Evolutionary conservation across 1,284 basidiomycete genomes (phyloP).

Genomic region (Sanghuangporus baumii): DNA sequence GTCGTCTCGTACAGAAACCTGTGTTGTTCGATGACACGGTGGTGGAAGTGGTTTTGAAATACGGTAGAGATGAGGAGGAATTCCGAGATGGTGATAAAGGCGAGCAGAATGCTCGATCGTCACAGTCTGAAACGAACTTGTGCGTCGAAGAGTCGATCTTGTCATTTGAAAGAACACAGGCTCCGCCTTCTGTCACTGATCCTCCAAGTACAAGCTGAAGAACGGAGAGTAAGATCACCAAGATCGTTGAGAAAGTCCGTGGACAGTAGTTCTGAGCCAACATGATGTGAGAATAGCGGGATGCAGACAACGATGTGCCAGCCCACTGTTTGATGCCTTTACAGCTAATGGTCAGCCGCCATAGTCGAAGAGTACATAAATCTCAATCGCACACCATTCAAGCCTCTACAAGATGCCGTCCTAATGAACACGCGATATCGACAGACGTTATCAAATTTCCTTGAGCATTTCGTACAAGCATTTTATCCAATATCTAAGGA

Average conservation of each 20-base stretch:
- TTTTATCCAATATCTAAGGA: constrained; percentile 15
- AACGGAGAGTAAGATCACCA: not conserved
- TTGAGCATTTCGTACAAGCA: too few relatives aligned
- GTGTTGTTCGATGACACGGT: not conserved
- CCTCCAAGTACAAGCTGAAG: not conserved
- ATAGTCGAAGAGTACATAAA: too few relatives aligned
- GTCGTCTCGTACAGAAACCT: constrained; percentile 40
- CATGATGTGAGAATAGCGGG: too few relatives aligned
- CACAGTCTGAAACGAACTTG: constrained; percentile 61
- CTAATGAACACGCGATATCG: too few relatives aligned
- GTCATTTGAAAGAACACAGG: constrained; percentile 37
- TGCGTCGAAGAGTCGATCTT: constrained; percentile 54
- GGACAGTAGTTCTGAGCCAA: too few relatives aligned
- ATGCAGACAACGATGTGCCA: too few relatives aligned
- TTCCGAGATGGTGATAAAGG: constrained; percentile 17
- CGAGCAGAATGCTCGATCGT: constrained; percentile 55
- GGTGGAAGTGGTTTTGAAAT: not conserved
- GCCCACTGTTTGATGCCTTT: not conserved
- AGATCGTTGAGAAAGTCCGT: not conserved
- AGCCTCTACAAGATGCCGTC: too few relatives aligned
- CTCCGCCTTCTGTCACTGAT: constrained; percentile 21
- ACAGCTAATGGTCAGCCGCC: not conserved
- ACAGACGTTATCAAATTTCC: too few relatives aligned
- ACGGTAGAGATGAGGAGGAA: not conserved
- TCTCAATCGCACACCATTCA: too few relatives aligned